These are phyloP conservation scores for Podospora anserina DNA, from an alignment of 495 filamentous ascomycete species.

Conservation along the genomic window DNA sequence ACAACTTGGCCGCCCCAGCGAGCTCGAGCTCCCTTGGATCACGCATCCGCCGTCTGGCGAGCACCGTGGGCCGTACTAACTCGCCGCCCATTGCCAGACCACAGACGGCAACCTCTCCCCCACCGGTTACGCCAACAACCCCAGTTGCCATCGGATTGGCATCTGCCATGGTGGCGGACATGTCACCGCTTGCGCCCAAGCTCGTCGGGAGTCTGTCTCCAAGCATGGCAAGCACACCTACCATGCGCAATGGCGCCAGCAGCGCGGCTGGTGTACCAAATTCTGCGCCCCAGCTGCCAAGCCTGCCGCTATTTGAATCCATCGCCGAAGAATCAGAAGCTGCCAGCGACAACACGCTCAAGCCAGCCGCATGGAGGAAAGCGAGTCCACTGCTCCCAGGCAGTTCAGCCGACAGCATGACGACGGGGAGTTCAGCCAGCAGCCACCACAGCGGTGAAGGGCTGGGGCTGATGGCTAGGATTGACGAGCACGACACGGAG, in stretches of 20 bases:
- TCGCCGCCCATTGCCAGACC: conserved; percentile 12
- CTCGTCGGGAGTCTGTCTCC: conserved; percentile 13
- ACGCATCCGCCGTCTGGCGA: conserved; percentile 33
- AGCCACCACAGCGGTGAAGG: conserved; percentile 4
- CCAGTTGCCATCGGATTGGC: conserved; percentile 28
- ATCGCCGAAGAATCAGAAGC: conserved; percentile 27
- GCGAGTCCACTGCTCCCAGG: conserved; percentile 5
- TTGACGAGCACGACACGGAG: conserved; percentile 3
- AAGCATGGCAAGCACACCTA: conserved; percentile 16
- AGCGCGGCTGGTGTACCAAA: background rate
- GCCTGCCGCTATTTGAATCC: conserved; percentile 24
- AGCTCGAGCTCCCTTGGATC: conserved; percentile 24
- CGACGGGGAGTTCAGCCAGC: conserved; percentile 15
- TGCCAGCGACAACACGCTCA: background rate
- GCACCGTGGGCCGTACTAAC: conserved; percentile 27
- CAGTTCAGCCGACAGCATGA: conserved; percentile 36
- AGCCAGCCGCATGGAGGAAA: conserved; percentile 7
- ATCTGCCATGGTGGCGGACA: conserved; percentile 28
- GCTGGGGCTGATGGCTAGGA: background rate
- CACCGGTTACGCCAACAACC: conserved; percentile 14
- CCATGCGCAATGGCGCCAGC: conserved; percentile 11
- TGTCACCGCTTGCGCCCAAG: conserved; percentile 25
- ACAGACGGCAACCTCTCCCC: background rate
- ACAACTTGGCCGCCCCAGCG: conserved; percentile 14
- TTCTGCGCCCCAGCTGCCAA: conserved; percentile 26